phyloP scores from a whole-genome alignment of 306 rosid genomes.

The Coriaria nepalensis region DNA sequence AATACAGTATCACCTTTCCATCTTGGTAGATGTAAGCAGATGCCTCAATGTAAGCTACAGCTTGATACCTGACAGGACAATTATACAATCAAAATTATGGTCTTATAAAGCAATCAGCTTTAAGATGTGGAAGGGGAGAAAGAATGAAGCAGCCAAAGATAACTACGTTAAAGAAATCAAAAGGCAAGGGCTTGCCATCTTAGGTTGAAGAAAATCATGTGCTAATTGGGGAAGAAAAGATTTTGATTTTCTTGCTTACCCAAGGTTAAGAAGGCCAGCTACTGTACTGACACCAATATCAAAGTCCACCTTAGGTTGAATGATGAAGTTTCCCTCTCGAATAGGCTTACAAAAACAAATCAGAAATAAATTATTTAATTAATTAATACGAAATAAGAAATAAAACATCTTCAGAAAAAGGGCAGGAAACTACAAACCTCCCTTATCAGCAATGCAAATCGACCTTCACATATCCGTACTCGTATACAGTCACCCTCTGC shows the following conservation, averaged over 20 bases:
- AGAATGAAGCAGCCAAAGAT: not conserved
- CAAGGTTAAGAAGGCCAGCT: constrained; percentile 96
- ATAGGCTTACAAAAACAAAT: constrained; percentile 53
- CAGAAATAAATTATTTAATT: constrained; percentile 3
- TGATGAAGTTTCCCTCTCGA: constrained; percentile 92
- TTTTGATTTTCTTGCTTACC: constrained; percentile 34
- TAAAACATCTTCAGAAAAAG: not conserved
- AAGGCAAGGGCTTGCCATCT: not conserved
- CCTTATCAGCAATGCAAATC: constrained; percentile 88
- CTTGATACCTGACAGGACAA: constrained; percentile 69
- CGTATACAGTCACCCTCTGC: constrained; percentile 91
- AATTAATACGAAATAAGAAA: constrained; percentile 6
- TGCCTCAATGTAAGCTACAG: constrained; percentile 95
- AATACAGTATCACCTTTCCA: constrained; percentile 49
- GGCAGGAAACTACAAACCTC: constrained; percentile 45
- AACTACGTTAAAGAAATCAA: not conserved
- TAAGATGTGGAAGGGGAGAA: not conserved
- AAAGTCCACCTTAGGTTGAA: constrained; percentile 99
- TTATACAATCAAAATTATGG: not conserved
- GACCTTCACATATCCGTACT: constrained; percentile 97
- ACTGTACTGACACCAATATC: constrained; percentile 90
- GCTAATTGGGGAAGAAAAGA: not conserved
- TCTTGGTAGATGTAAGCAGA: constrained; percentile 94
- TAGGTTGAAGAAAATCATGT: not conserved
- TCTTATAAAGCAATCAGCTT: not conserved